Conservation (phyloP, 2,329 filamentous ascomycete species). For the Bipolaris bicolor region DNA sequence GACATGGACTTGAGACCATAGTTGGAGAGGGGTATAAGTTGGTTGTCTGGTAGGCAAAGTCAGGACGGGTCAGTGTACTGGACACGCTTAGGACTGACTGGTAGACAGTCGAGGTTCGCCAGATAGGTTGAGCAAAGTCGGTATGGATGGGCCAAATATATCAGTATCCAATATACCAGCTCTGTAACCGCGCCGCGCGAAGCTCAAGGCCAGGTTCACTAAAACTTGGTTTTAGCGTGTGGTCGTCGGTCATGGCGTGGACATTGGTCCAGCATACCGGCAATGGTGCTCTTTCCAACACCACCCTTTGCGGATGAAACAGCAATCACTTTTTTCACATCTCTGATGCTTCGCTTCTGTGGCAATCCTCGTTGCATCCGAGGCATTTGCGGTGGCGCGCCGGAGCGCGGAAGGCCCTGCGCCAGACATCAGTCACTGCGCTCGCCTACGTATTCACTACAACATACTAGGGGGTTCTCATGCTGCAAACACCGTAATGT, state of each 20-base stretch:
- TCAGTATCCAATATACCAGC: constrained; percentile 93
- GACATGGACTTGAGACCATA: constrained; percentile 99
- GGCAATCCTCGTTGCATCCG: constrained; percentile 83
- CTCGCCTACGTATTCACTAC: neutral
- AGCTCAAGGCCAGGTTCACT: constrained; percentile 83
- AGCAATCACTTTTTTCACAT: constrained; percentile 92
- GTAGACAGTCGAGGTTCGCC: constrained; percentile 77
- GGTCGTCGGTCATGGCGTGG: neutral
- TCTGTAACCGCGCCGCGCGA: constrained; percentile 80
- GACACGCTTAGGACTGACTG: constrained; percentile 58
- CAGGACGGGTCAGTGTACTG: neutral
- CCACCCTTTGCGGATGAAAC: constrained; percentile 97
- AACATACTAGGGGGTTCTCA: constrained; percentile 83
- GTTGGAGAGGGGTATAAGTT: constrained; percentile 85
- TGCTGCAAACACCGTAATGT: constrained; percentile 62
- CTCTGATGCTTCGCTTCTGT: constrained; percentile 76
- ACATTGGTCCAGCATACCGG: constrained; percentile 59
- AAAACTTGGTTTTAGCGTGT: constrained; percentile 8
- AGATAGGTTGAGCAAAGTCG: constrained; percentile 82
- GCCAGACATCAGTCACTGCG: constrained; percentile 12
- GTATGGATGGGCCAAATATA: constrained; percentile 95
- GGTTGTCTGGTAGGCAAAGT: constrained; percentile 64
- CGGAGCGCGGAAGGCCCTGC: constrained; percentile 84
- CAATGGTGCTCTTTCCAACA: constrained; percentile 95
- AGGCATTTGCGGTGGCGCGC: constrained; percentile 67